Percentiles rank a stretch among this genome's conserved stretches.
phyloP scores from a whole-genome alignment of 1,284 basidiomycete species.

The Heterobasidion occidentale region DNA sequence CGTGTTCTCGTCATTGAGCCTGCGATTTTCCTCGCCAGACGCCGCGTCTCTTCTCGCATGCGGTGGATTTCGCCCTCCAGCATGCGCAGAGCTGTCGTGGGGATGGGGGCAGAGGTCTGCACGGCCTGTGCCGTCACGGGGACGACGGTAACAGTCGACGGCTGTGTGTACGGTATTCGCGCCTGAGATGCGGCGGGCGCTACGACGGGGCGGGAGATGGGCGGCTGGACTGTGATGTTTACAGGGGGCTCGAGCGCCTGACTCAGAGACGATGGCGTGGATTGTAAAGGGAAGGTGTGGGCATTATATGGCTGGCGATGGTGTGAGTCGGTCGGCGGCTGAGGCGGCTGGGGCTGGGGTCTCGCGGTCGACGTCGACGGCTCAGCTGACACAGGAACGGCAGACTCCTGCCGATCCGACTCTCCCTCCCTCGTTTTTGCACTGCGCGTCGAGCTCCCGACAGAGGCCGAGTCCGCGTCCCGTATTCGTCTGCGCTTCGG shows the following conservation, averaged over 20 bases:
- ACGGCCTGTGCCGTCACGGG: neutral
- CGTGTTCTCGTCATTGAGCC: constrained; percentile 10
- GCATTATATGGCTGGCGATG: neutral
- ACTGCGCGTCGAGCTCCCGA: neutral
- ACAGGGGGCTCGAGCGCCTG: constrained; percentile 1
- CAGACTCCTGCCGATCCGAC: neutral
- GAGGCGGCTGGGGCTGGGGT: neutral
- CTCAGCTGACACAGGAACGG: neutral
- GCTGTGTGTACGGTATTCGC: neutral
- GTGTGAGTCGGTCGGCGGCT: neutral
- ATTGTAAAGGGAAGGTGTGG: neutral
- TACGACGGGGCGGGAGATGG: neutral
- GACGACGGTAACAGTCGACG: neutral
- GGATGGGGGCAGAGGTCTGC: neutral
- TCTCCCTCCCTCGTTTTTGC: constrained; percentile 4
- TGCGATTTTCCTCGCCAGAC: constrained; percentile 10
- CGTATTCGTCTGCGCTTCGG: constrained; percentile 11
- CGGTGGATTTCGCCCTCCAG: constrained; percentile 5
- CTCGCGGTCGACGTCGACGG: neutral
- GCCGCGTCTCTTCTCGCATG: constrained; percentile 9
- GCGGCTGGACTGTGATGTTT: neutral
- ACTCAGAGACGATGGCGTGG: neutral
- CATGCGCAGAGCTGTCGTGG: neutral
- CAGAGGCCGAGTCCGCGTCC: neutral
- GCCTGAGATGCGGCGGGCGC: neutral